phyloP scores from a whole-genome alignment of 2,329 filamentous ascomycete genomes.

The Arthroderma uncinatum region DNA sequence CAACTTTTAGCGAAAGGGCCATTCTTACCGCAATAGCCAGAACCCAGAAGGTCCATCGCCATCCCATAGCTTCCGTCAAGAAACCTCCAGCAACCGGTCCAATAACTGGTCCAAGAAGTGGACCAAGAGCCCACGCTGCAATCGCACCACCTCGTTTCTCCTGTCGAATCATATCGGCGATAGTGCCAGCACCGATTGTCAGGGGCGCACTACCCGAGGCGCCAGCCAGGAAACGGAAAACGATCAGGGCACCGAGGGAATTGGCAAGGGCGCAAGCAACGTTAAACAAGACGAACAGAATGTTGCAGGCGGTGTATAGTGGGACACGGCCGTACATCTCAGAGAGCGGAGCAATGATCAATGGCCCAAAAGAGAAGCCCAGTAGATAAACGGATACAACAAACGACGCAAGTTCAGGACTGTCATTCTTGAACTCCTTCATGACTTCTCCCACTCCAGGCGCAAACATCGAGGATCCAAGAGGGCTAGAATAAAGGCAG shows the following conservation, averaged over 20 bases:
- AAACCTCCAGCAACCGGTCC: conserved; percentile 53
- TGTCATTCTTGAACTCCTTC: conserved; percentile 36
- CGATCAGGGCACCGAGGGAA: conserved; percentile 44
- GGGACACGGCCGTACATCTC: conserved; percentile 47
- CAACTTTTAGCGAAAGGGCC: conserved; percentile 42
- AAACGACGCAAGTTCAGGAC: conserved; percentile 39
- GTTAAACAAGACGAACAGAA: conserved; percentile 49
- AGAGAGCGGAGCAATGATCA: conserved; percentile 43
- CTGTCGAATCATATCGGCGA: conserved; percentile 45
- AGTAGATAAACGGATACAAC: conserved; percentile 49
- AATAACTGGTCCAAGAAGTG: conserved; percentile 53
- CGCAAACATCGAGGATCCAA: conserved; percentile 38
- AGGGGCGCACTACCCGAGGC: conserved; percentile 49
- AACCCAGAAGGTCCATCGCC: conserved; percentile 64
- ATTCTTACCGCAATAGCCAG: conserved; percentile 40
- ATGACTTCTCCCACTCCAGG: conserved; percentile 34
- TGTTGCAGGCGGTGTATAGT: conserved; percentile 44
- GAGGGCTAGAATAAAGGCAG: conserved; percentile 17
- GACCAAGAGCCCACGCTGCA: conserved; percentile 51
- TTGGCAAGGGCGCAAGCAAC: conserved; percentile 48
- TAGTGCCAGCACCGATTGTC: conserved; percentile 30
- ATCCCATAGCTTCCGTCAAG: conserved; percentile 51
- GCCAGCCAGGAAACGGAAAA: conserved; percentile 48
- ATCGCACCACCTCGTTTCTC: conserved; percentile 54
- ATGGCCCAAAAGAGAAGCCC: conserved; percentile 43